Evolutionary conservation across 768 basidiomycete species (phyloP), one percentile per base, ranked within the genome.

Genomic region (Boletus vinaceobasis): DNA sequence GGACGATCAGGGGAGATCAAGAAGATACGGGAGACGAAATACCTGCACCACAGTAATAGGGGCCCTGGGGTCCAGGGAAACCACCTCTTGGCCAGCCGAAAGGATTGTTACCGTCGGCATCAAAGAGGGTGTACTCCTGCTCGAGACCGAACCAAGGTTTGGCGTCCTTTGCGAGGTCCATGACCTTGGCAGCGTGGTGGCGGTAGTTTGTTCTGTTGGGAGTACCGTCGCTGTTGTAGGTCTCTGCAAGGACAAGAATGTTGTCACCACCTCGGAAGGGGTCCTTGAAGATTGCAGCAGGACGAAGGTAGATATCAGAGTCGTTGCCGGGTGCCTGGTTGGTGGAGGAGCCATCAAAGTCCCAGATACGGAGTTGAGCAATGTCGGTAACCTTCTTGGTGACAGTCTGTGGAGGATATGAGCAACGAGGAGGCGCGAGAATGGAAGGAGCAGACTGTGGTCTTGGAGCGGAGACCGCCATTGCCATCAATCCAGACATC

Each of bases 21-120:
- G 9, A 26, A 26, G 15, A 21, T 35, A 10, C 0, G 42, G 1
- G 17, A 19, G 31, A 53, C 19, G 17, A 55, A 19, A 58, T 69
- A 90, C 96, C 96, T 73, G 95, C 95, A 79, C 96, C 97, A 69
- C 97, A 99, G 78, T 99, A 99, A 76, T 99, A 98, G 48, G 97
- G 97, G 58, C 97, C 97, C 74, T 99, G 97, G 58, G 97, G 95
- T 69, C 90, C 97, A 59, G 97, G 97, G 88, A 98, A 99, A 76
- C 97, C 97, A 65, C 93, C 94, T 76, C 94, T 94, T 67, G 97
- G 97, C 97, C 97, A 98, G 52, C 93, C 93, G 74, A 79, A 89
- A 43, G 96, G 96, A 58, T 81, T 66, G 37, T 10, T 79, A 63
- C 87, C 94, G 72, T 98, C 97, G 60, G 79, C 81, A 69, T 93